Evolutionary conservation across 2,329 filamentous ascomycete genomes (phyloP), one percentile per base, ranked within the genome.

Genomic region (Fusarium xyrophilum): DNA sequence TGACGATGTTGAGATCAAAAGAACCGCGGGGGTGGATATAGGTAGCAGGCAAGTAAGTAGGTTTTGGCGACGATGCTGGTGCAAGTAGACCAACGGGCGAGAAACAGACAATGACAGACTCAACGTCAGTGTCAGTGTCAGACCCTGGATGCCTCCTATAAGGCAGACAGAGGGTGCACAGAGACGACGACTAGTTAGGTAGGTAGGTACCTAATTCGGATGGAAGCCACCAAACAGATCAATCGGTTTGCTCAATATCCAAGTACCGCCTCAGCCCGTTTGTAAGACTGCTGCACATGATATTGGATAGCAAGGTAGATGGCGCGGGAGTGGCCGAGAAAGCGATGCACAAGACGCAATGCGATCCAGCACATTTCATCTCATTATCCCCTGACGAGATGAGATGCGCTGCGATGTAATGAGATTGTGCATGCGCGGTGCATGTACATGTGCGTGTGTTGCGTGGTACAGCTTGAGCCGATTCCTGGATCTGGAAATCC

Each of bases 291-390:
- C 55, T 57, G 40, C 40, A 44, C 33, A 69, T 65, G 43, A 63
- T 63, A 46, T 33, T 43, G 40, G 23, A 27, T 42, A 21, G 15
- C 7, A 25, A 42, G 38, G 59, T 63, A 23, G 56, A 69, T 46
- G 56, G 60, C 47, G 64, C 72, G 70, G 70, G 69, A 69, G 68
- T 67, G 68, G 62, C 68, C 68, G 60, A 73, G 54, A 51, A 52
- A 53, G 53, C 58, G 53, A 68, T 67, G 66, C 62, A 71, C 70
- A 65, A 71, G 68, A 74, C 56, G 25, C 40, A 58, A 47, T 69
- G 60, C 62, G 68, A 73, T 73, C 60, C 64, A 63, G 70, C 63
- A 71, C 55, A 57, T 58, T 57, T 59, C 67, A 44, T 64, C 67
- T 46, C 51, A 44, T 53, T 25, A 33, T 53, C 38, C 51, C 38